A percentile compares a stretch with the other conserved stretches of the same genome.
phyloP scores from a whole-genome alignment of 192 early-diverging fungal species.

The Phycomyces blakesleeanus region DNA sequence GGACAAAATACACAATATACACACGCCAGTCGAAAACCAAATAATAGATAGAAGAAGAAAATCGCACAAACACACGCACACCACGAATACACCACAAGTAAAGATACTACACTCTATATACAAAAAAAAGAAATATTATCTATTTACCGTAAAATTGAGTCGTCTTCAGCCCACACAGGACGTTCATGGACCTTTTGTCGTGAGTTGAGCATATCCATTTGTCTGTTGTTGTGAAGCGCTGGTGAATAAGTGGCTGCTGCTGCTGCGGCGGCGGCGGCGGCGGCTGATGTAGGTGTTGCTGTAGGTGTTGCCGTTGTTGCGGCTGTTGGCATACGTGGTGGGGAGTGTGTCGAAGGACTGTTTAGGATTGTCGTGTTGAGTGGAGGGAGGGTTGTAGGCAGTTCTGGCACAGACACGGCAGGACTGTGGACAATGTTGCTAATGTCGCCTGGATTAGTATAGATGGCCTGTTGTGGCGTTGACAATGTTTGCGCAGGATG shows the following conservation, averaged over 20 bases:
- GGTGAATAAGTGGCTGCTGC: conserved; percentile 5
- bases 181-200: background rate
- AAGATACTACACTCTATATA: too few relatives aligned
- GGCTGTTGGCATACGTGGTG: conserved; percentile 1
- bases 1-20: too few relatives aligned
- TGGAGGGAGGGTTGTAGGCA: conserved; percentile 22
- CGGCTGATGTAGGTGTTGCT: too few relatives aligned
- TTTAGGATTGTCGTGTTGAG: conserved; percentile 5
- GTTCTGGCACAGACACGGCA: conserved; percentile 11
- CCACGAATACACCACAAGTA: too few relatives aligned
- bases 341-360: background rate
- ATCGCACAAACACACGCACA: too few relatives aligned
- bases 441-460: conserved; percentile 14
- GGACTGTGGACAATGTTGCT: conserved; percentile 15
- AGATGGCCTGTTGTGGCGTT: background rate
- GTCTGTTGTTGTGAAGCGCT: conserved; percentile 1
- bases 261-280: too few relatives aligned
- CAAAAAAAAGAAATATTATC: too few relatives aligned
- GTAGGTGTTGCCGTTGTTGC: too few relatives aligned
- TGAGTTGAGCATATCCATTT: conserved; percentile 2
- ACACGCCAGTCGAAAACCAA: conserved; percentile 72
- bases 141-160: background rate
- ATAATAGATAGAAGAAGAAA: too few relatives aligned
- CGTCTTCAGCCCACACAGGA: background rate
- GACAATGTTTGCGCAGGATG: too few relatives aligned